Conservation (phyloP, 2,329 filamentous ascomycete species). For the Curvularia sp. region DNA sequence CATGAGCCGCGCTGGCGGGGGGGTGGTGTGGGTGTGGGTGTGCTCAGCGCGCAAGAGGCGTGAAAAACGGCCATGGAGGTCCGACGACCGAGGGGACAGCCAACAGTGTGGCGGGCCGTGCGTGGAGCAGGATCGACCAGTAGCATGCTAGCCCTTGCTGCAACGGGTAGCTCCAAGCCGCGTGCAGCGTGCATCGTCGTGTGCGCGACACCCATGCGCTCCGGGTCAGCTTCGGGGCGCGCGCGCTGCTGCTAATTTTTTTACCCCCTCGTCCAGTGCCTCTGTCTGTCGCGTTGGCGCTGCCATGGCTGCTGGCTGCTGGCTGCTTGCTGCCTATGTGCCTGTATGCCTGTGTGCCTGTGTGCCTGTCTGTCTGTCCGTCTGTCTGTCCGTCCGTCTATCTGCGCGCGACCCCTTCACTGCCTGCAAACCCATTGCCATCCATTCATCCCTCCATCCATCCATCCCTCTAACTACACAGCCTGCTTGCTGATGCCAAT, state of each 20-base stretch:
- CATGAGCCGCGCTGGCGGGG: slow-evolving; percentile 33
- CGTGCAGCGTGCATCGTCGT: no score
- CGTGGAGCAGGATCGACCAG: slow-evolving; percentile 38
- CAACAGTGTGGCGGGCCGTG: slow-evolving; percentile 35
- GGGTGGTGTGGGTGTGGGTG: neutral
- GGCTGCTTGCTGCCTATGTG: neutral
- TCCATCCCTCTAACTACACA: neutral
- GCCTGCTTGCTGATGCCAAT: neutral
- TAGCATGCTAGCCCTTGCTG: slow-evolving; percentile 24
- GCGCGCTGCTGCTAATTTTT: slow-evolving; percentile 16
- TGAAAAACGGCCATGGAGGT: slow-evolving; percentile 37
- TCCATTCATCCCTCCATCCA: no score
- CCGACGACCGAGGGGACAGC: slow-evolving; percentile 32
- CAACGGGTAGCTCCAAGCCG: slow-evolving; percentile 24
- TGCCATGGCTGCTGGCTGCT: neutral
- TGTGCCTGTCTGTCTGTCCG: neutral
- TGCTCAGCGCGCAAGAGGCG: slow-evolving; percentile 30
- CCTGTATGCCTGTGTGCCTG: no score
- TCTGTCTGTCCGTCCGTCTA: no score
- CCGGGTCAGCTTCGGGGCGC: slow-evolving; percentile 22
- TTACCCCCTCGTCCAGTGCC: no score
- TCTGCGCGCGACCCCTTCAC: no score
- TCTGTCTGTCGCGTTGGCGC: no score
- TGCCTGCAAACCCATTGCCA: no score
- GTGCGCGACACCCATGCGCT: slow-evolving; percentile 10